These are phyloP conservation scores for Dovyalis caffra DNA, from an alignment of 345 rosid genomes.

Conservation along the genomic window DNA sequence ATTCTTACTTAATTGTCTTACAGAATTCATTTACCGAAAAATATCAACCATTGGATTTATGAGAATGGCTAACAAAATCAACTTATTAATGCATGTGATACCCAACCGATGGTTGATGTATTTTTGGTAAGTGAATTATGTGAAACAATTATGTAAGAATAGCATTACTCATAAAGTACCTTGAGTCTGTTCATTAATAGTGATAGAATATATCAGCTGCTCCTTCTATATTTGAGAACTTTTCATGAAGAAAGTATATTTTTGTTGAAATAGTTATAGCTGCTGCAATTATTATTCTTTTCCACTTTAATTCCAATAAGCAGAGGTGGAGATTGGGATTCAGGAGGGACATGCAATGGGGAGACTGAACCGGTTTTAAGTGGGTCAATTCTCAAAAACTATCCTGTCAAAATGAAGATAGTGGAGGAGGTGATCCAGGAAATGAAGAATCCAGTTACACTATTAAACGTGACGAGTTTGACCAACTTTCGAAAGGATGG, in stretches of 20 bases:
- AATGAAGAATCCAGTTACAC: constrained; percentile 56
- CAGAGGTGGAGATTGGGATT: constrained; percentile 98
- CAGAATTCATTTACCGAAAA: too few relatives aligned
- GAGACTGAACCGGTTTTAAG: constrained; percentile 64
- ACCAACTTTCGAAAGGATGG: constrained; percentile 94
- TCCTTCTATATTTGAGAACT: background rate
- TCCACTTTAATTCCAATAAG: constrained; percentile 11
- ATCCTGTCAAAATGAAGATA: constrained; percentile 87
- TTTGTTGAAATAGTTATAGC: background rate
- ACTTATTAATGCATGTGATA: too few relatives aligned
- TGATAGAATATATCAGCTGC: background rate
- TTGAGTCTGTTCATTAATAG: background rate
- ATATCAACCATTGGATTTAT: too few relatives aligned
- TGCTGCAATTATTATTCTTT: background rate
- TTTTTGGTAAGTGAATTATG: too few relatives aligned
- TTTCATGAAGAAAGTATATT: background rate
- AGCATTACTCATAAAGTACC: too few relatives aligned
- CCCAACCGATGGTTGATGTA: too few relatives aligned
- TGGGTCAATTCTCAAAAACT: constrained; percentile 56
- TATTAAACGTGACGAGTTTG: constrained; percentile 74
- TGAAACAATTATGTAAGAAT: too few relatives aligned
- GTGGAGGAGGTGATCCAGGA: constrained; percentile 69
- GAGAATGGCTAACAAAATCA: too few relatives aligned
- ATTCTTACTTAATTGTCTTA: too few relatives aligned
- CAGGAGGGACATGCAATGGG: constrained; percentile 86